Evolutionary conservation across 2,329 filamentous ascomycete species (phyloP).

Genomic region (Arthrinium phaeospermum): DNA sequence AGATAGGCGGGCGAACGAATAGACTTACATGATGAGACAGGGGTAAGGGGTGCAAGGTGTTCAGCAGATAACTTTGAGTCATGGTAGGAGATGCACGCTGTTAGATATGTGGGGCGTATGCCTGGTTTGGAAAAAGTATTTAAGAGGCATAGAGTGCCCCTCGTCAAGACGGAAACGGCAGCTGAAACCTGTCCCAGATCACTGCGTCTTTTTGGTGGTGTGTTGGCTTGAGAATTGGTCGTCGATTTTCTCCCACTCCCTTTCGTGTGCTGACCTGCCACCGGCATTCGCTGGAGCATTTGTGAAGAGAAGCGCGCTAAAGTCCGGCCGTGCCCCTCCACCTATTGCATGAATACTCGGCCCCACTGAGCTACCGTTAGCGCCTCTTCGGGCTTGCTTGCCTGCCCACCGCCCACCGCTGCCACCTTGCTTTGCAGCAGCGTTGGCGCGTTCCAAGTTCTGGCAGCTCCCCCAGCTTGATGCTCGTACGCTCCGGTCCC

Average conservation of each 20-base stretch:
- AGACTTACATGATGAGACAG: conserved; percentile 10
- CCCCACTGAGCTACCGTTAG: background rate
- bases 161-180: background rate
- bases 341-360: background rate
- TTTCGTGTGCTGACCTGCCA: background rate
- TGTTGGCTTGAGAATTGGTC: background rate
- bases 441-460: background rate
- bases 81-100: background rate
- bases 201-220: background rate
- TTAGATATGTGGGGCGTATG: background rate
- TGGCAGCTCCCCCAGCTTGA: background rate
- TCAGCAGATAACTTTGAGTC: conserved; percentile 4
- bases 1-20: conserved; percentile 8
- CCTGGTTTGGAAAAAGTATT: background rate
- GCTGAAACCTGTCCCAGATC: background rate
- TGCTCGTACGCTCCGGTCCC: background rate
- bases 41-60: background rate
- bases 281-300: background rate
- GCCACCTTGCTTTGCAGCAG: background rate
- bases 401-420: background rate
- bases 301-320: background rate
- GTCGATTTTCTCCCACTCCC: no score
- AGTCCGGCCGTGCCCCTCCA: background rate
- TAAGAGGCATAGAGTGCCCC: background rate
- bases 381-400: background rate